Percentiles rank a stretch among this genome's conserved stretches.
Evolutionary conservation across 1,139 yeast species (phyloP).

Genomic region (Petasospora rhodanensis): DNA sequence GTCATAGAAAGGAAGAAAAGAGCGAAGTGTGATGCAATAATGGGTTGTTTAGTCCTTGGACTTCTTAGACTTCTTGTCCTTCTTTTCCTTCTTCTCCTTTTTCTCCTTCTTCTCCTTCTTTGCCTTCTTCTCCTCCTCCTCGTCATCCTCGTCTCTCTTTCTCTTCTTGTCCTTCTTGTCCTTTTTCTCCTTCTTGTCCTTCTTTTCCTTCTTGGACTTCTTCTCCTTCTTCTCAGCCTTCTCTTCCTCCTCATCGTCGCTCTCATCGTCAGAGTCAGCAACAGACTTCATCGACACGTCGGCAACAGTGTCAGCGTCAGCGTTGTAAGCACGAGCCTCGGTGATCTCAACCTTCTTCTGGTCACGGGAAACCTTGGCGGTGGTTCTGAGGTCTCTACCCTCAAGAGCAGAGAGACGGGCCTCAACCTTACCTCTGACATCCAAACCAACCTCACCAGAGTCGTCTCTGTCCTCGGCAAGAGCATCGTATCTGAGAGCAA

Average conservation of each 20-base stretch:
- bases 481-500: conserved; percentile 93
- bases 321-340: conserved; percentile 85
- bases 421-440: conserved; percentile 91
- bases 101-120: conserved; percentile 30
- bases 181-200: conserved; percentile 39
- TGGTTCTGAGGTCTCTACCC: conserved; percentile 88
- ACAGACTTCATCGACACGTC: conserved; percentile 35
- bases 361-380: conserved; percentile 70
- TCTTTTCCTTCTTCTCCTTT: conserved; percentile 31
- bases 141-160: conserved; percentile 33
- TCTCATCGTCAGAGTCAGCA: conserved; percentile 48
- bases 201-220: conserved; percentile 35
- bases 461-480: conserved; percentile 96
- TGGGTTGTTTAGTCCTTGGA: conserved; percentile 19
- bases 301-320: conserved; percentile 76
- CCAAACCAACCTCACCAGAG: conserved; percentile 88
- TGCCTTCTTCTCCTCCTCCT: conserved; percentile 21
- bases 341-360: conserved; percentile 79
- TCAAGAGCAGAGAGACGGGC: conserved; percentile 91
- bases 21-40: no score
- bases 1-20: no score
- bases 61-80: conserved; percentile 21
- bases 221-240: conserved; percentile 40
- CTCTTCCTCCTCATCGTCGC: conserved; percentile 37
- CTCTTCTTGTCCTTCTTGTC: conserved; percentile 41